Percentiles rank a stretch among this genome's conserved stretches.
Evolutionary conservation across 768 basidiomycete species (phyloP).

Genomic region (Rubroboletus satanas): DNA sequence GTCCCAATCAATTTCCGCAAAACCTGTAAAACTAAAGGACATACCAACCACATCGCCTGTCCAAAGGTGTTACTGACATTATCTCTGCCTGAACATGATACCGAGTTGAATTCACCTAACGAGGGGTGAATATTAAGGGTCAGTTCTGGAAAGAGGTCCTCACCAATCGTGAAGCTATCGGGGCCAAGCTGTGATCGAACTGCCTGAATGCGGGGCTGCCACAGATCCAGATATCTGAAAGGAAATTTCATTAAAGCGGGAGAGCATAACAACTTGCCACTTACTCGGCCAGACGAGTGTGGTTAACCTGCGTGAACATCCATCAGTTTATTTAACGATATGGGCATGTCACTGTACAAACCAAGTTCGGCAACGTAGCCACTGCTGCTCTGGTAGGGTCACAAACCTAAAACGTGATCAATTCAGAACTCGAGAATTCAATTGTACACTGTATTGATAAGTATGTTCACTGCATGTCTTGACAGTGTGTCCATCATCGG

Average conservation of each 20-base stretch:
- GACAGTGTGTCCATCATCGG: conserved; percentile 39
- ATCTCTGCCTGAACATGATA: conserved; percentile 48
- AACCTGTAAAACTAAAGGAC: conserved; percentile 10
- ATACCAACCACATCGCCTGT: conserved; percentile 50
- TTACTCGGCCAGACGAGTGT: conserved; percentile 47
- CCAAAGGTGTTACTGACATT: conserved; percentile 53
- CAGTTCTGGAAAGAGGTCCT: neutral
- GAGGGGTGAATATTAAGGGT: neutral
- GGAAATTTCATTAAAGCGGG: neutral
- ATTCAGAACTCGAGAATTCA: conserved; percentile 37
- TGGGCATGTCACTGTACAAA: conserved; percentile 15
- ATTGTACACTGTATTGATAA: conserved; percentile 46
- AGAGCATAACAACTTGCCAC: conserved; percentile 5
- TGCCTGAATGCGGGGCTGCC: conserved; percentile 49
- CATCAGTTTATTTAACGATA: neutral
- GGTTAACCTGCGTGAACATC: conserved; percentile 40
- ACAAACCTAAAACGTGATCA: conserved; percentile 14
- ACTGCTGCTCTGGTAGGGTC: conserved; percentile 35
- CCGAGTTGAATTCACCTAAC: conserved; percentile 53
- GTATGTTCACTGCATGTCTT: conserved; percentile 51
- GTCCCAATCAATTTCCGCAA: neutral
- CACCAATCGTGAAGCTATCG: conserved; percentile 48
- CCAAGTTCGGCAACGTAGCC: conserved; percentile 49
- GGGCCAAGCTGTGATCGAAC: conserved; percentile 46
- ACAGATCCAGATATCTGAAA: conserved; percentile 50